A percentile compares a stretch with the other conserved stretches of the same genome.
These are phyloP conservation scores for Coffea canephora DNA, from an alignment of 257 asterid species.

Conservation along the genomic window DNA sequence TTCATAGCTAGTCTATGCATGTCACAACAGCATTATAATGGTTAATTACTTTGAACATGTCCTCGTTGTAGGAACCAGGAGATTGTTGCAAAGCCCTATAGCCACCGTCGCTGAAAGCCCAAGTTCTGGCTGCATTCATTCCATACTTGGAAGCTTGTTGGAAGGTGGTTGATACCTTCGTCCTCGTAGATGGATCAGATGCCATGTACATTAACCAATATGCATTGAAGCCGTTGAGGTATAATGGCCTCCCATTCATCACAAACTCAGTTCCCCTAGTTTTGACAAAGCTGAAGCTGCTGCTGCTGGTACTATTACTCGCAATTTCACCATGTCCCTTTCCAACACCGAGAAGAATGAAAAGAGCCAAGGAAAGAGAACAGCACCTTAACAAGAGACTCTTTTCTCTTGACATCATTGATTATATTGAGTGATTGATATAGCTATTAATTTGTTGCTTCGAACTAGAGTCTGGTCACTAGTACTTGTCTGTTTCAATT, in stretches of 20 bases:
- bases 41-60: constrained; percentile 26
- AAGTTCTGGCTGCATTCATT: constrained; percentile 32
- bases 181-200: constrained; percentile 25
- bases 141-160: constrained; percentile 29
- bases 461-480: neutral
- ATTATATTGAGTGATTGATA: neutral
- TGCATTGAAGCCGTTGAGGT: constrained; percentile 34
- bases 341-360: constrained; percentile 1
- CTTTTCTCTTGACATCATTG: neutral
- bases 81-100: constrained; percentile 24
- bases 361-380: neutral
- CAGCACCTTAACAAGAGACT: neutral
- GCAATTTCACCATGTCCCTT: neutral
- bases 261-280: constrained; percentile 26
- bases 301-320: neutral
- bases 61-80: constrained; percentile 29
- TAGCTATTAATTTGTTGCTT: neutral
- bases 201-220: constrained; percentile 40
- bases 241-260: constrained; percentile 18
- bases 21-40: no score
- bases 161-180: constrained; percentile 20
- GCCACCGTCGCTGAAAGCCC: constrained; percentile 35
- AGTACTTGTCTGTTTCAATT: no score
- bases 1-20: neutral
- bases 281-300: constrained; percentile 9